Evolutionary conservation across 169 alveolate genomes (phyloP).

Genomic region (Cardiosporidium cionae): DNA sequence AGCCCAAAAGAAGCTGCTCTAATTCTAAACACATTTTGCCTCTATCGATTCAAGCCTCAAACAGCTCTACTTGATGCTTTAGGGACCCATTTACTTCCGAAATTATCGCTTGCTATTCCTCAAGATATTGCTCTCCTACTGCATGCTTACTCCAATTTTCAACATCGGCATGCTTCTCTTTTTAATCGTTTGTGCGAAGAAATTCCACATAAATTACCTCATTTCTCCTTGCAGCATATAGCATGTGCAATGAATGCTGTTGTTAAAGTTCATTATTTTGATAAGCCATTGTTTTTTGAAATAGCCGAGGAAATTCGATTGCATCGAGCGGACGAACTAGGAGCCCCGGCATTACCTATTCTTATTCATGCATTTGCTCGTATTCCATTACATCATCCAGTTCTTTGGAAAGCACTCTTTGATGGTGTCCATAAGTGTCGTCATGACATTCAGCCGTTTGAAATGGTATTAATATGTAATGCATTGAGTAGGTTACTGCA

Average conservation of each 20-base stretch:
- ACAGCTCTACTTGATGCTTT: not conserved
- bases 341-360: not conserved
- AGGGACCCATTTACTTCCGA: not conserved
- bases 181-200: not conserved
- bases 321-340: too few species aligned
- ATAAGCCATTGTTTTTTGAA: not conserved
- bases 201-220: not conserved
- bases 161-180: not conserved
- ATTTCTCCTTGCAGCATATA: not conserved
- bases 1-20: not conserved
- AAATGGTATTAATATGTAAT: too few species aligned
- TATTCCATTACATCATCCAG: too few species aligned
- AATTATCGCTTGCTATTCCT: not conserved
- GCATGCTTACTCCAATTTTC: not conserved
- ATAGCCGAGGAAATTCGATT: too few species aligned
- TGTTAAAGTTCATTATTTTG: not conserved
- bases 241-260: not conserved
- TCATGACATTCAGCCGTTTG: too few species aligned
- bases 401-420: not conserved
- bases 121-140: not conserved
- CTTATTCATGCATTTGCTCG: not conserved
- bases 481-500: too few species aligned
- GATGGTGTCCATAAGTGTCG: too few species aligned
- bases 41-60: not conserved
- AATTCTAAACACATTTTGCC: not conserved